phyloP scores from a whole-genome alignment of 176 grass and related monocot genomes.

The Alopecurus myosuroides region DNA sequence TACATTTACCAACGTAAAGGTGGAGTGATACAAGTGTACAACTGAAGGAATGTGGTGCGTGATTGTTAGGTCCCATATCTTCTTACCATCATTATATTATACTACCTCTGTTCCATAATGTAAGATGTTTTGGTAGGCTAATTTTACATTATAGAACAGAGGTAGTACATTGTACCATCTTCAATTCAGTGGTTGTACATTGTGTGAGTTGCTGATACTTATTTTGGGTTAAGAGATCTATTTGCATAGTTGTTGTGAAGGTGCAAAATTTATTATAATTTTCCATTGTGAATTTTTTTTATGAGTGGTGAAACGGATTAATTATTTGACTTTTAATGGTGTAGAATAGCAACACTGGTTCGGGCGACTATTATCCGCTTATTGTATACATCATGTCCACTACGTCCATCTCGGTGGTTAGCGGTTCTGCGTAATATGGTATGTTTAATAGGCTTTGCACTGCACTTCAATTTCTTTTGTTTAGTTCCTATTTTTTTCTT shows the following conservation, averaged over 20 bases:
- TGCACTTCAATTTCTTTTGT: neutral
- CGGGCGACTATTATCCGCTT: constrained; percentile 87
- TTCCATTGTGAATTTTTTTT: neutral
- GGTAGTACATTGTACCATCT: neutral
- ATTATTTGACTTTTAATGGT: constrained; percentile 20
- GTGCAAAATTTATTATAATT: neutral
- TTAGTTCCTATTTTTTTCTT: neutral
- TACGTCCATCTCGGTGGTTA: constrained; percentile 84
- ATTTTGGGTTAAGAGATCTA: constrained; percentile 2
- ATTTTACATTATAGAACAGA: no score
- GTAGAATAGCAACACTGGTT: constrained; percentile 83
- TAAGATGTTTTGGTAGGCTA: no score
- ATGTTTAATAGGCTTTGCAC: constrained; percentile 15
- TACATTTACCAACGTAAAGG: neutral
- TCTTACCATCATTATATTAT: neutral
- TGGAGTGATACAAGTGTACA: neutral
- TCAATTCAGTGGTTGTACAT: neutral
- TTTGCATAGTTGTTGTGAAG: neutral
- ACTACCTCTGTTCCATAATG: no score
- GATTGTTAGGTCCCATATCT: neutral
- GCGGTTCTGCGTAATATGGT: constrained; percentile 76
- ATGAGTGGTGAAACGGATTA: neutral
- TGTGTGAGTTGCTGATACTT: neutral
- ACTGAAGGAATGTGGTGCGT: neutral
- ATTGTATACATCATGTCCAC: constrained; percentile 80